These are phyloP conservation scores for Thelonectria blattea DNA, from an alignment of 2,329 filamentous ascomycete species.

Conservation along the genomic window DNA sequence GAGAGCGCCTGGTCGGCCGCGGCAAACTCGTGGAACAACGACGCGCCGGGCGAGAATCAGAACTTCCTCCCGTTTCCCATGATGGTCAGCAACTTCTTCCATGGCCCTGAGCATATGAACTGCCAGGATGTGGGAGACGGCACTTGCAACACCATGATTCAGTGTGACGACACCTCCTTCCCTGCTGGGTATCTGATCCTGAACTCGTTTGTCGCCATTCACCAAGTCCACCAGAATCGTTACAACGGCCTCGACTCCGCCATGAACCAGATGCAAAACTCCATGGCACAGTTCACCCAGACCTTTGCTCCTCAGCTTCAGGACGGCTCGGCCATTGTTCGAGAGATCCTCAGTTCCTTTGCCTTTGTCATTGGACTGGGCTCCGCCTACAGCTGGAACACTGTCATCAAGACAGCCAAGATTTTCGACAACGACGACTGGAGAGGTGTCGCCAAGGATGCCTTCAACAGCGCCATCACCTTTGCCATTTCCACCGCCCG, in stretches of 20 bases:
- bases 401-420: slow-evolving; percentile 4
- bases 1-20: neutral
- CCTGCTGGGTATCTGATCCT: slow-evolving; percentile 10
- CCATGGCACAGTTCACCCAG: neutral
- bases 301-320: slow-evolving; percentile 5
- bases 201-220: slow-evolving; percentile 10
- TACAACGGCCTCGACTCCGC: slow-evolving; percentile 5
- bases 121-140: slow-evolving; percentile 8
- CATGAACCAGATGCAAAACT: slow-evolving; percentile 12
- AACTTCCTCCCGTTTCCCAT: slow-evolving; percentile 2
- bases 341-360: slow-evolving; percentile 4
- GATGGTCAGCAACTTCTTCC: slow-evolving; percentile 14
- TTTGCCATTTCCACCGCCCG: slow-evolving; percentile 8
- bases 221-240: slow-evolving; percentile 8
- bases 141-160: slow-evolving; percentile 4
- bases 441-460: slow-evolving; percentile 4
- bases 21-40: slow-evolving; percentile 10
- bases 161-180: neutral
- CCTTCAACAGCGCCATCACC: slow-evolving; percentile 5
- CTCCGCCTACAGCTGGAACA: slow-evolving; percentile 11
- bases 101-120: slow-evolving; percentile 9
- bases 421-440: slow-evolving; percentile 7
- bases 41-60: neutral
- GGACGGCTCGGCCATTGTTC: neutral
- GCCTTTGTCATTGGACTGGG: slow-evolving; percentile 3